Percentiles rank a stretch among this genome's conserved stretches.
Conservation (phyloP, 2,329 filamentous ascomycete species). For the Diaporthe humulicola region DNA sequence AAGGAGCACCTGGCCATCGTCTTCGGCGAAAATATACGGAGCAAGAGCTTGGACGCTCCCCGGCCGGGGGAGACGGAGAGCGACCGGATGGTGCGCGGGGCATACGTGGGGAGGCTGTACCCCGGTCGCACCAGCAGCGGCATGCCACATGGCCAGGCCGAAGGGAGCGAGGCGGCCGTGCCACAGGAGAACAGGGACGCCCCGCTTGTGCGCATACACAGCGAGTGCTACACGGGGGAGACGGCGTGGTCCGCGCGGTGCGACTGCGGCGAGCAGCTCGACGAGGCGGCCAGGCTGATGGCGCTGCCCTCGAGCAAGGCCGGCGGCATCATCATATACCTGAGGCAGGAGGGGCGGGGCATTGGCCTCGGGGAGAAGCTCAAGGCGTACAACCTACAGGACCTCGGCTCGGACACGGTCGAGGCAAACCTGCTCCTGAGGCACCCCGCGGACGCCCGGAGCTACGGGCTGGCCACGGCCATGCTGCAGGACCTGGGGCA, state of each 20-base stretch:
- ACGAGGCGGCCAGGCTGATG: slow-evolving; percentile 96
- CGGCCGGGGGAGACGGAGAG: slow-evolving; percentile 85
- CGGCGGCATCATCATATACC: slow-evolving; percentile 94
- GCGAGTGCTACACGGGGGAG: slow-evolving; percentile 98
- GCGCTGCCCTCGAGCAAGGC: slow-evolving; percentile 72
- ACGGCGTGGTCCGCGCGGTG: slow-evolving; percentile 98
- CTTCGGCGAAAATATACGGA: slow-evolving; percentile 88
- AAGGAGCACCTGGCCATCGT: slow-evolving; percentile 99
- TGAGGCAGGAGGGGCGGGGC: slow-evolving; percentile 94
- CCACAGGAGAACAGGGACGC: slow-evolving; percentile 36
- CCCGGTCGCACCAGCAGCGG: slow-evolving; percentile 86
- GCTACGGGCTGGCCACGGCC: slow-evolving; percentile 95
- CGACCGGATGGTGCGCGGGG: slow-evolving; percentile 93
- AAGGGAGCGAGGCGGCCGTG: slow-evolving; percentile 12
- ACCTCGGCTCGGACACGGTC: slow-evolving; percentile 96
- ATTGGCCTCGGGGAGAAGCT: slow-evolving; percentile 96
- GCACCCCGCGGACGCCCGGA: slow-evolving; percentile 94
- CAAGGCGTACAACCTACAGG: slow-evolving; percentile 98
- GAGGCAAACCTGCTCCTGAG: slow-evolving; percentile 92
- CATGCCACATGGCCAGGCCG: slow-evolving; percentile 57
- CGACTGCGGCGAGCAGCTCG: slow-evolving; percentile 97
- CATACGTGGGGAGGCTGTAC: slow-evolving; percentile 89
- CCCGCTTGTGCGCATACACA: slow-evolving; percentile 94
- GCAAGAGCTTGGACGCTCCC: slow-evolving; percentile 77
- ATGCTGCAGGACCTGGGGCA: slow-evolving; percentile 91